Conservation (phyloP, 768 basidiomycete genomes). For the Gyrodon lividus region DNA sequence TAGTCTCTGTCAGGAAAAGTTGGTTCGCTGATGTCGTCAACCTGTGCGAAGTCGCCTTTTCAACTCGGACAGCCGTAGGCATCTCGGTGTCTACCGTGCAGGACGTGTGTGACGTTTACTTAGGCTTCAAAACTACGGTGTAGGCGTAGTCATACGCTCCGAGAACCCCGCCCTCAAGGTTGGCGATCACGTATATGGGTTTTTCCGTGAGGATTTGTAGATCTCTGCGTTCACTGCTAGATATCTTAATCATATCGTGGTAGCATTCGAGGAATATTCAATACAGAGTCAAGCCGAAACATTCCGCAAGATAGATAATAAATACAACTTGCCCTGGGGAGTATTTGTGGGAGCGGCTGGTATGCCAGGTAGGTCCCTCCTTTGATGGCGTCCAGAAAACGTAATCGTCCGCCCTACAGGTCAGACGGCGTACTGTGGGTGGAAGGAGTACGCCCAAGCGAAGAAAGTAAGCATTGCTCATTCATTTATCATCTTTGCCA, state of each 20-base stretch:
- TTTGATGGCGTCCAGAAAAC: constrained; percentile 8
- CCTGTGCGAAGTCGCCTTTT: constrained; percentile 2
- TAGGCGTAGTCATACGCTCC: constrained; percentile 30
- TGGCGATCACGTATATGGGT: constrained; percentile 16
- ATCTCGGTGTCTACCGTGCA: background rate
- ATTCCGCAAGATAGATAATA: constrained; percentile 23
- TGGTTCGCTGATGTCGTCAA: background rate
- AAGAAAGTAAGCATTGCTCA: constrained; percentile 23
- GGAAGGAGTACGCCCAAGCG: constrained; percentile 17
- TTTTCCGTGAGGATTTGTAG: constrained; percentile 39
- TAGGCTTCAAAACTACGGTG: constrained; percentile 36
- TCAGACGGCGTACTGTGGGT: constrained; percentile 20
- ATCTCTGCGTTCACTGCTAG: constrained; percentile 33
- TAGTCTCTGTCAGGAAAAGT: background rate
- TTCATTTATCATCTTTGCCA: no score
- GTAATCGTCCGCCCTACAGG: constrained; percentile 13
- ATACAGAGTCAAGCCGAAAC: background rate
- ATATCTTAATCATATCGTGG: constrained; percentile 33
- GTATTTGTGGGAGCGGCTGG: constrained; percentile 32
- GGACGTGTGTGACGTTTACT: background rate
- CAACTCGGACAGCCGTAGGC: constrained; percentile 18
- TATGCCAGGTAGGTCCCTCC: constrained; percentile 21
- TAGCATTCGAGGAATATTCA: constrained; percentile 23
- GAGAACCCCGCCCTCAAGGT: constrained; percentile 10
- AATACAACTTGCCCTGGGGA: constrained; percentile 30